Conservation (phyloP, 139 green algal species). For the Chlamydomonas asymmetrica region DNA sequence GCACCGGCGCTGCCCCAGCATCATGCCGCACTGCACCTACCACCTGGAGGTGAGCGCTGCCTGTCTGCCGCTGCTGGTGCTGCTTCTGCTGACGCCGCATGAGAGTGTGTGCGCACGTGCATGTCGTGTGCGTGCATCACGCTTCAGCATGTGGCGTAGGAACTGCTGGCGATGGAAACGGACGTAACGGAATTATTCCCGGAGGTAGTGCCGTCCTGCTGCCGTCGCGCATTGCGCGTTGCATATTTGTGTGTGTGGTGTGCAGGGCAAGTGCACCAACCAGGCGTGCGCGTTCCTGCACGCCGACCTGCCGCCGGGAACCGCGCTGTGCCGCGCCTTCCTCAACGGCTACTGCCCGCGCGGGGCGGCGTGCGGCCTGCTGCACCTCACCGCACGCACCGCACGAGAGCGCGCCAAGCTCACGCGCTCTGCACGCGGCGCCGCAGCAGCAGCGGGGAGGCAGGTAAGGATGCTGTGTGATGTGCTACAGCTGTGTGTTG, state of each 20-base stretch:
- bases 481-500: too few relatives aligned
- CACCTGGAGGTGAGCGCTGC: slow-evolving; percentile 58
- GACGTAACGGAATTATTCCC: not conserved
- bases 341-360: slow-evolving; percentile 60
- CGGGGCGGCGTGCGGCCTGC: slow-evolving; percentile 52
- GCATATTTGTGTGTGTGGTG: not conserved
- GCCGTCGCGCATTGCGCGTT: not conserved
- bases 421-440: too few relatives aligned
- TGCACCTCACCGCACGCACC: slow-evolving; percentile 63
- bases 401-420: slow-evolving; percentile 6
- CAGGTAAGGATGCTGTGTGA: too few relatives aligned
- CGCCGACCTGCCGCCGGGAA: slow-evolving; percentile 47
- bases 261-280: slow-evolving; percentile 65
- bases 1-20: slow-evolving; percentile 53
- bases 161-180: not conserved
- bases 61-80: not conserved
- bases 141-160: too few relatives aligned
- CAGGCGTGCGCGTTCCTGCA: slow-evolving; percentile 69
- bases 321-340: slow-evolving; percentile 62
- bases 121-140: too few relatives aligned
- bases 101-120: too few relatives aligned
- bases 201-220: not conserved
- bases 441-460: too few relatives aligned
- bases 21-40: slow-evolving; percentile 75
- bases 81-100: too few relatives aligned